phyloP scores from a whole-genome alignment of 306 rosid genomes.

The Cucurbita argyrosperma region DNA sequence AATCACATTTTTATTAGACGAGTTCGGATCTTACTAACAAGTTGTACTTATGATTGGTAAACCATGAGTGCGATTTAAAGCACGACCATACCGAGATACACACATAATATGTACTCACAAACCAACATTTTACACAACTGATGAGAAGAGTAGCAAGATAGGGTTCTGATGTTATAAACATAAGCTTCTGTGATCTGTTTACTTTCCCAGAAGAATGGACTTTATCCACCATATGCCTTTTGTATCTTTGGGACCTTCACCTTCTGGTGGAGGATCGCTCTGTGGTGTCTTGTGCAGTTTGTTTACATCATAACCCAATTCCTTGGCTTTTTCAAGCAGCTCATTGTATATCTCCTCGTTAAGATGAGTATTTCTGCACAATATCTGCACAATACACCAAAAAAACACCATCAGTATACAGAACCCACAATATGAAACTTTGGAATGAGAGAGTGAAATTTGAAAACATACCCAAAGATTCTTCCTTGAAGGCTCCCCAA shows the following conservation, averaged over 20 bases:
- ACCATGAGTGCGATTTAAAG: not conserved
- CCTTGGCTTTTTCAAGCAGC: constrained; percentile 49
- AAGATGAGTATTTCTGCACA: constrained; percentile 39
- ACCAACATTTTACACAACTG: not conserved
- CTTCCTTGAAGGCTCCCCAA: constrained; percentile 67
- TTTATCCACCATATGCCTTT: constrained; percentile 62
- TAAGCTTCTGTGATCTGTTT: not conserved
- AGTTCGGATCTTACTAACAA: not conserved
- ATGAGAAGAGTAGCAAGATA: not conserved
- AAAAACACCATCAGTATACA: not conserved
- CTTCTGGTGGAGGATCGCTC: constrained; percentile 54
- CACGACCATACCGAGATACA: not conserved
- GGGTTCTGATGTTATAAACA: not conserved
- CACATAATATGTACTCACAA: not conserved
- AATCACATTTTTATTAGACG: not conserved
- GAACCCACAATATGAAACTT: not conserved
- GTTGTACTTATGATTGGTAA: not conserved
- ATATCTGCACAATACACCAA: constrained; percentile 25
- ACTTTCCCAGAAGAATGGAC: constrained; percentile 14
- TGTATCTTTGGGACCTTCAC: constrained; percentile 39
- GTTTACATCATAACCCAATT: constrained; percentile 68
- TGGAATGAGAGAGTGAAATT: not conserved
- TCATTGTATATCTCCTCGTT: constrained; percentile 46
- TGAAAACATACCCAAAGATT: constrained; percentile 61
- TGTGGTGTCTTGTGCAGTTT: constrained; percentile 81